phyloP scores from a whole-genome alignment of 1,284 basidiomycete species.

The Malassezia japonica region DNA sequence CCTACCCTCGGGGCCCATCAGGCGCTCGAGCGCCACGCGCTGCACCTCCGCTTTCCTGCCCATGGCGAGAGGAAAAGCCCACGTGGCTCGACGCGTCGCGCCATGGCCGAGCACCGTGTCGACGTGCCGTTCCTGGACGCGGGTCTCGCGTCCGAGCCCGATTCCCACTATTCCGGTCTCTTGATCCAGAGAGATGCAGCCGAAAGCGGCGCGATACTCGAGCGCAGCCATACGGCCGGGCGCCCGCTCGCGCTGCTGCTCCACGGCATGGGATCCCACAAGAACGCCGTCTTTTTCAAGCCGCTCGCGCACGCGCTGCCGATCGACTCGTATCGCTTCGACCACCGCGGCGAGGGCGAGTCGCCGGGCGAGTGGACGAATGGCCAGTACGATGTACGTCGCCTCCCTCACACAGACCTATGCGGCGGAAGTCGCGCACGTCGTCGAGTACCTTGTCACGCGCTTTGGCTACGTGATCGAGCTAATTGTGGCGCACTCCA shows the following conservation, averaged over 20 bases:
- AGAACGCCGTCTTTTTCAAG: conserved; percentile 13
- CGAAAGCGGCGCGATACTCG: background rate
- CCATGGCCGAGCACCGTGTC: conserved; percentile 4
- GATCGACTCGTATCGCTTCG: conserved; percentile 16
- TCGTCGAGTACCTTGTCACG: conserved; percentile 4
- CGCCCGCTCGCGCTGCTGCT: conserved; percentile 10
- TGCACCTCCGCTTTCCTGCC: conserved; percentile 62
- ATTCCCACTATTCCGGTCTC: background rate
- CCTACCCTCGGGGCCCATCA: conserved; percentile 46
- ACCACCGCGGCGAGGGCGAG: conserved; percentile 13
- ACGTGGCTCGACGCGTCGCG: conserved; percentile 4
- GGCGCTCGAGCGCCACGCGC: conserved; percentile 71
- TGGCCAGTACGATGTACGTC: conserved; percentile 3
- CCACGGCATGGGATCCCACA: conserved; percentile 13
- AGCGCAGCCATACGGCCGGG: background rate
- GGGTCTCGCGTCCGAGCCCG: background rate
- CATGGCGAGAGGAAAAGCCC: conserved; percentile 21
- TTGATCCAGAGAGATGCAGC: background rate
- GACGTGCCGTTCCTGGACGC: conserved; percentile 10
- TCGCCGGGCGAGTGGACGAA: conserved; percentile 10
- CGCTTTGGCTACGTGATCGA: conserved; percentile 13
- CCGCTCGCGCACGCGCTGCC: conserved; percentile 1
- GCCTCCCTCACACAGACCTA: background rate
- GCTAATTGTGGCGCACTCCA: conserved; percentile 9
- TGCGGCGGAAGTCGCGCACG: conserved; percentile 1